phyloP scores from a whole-genome alignment of 106 monocot genomes.

The Dendrobium nobile region DNA sequence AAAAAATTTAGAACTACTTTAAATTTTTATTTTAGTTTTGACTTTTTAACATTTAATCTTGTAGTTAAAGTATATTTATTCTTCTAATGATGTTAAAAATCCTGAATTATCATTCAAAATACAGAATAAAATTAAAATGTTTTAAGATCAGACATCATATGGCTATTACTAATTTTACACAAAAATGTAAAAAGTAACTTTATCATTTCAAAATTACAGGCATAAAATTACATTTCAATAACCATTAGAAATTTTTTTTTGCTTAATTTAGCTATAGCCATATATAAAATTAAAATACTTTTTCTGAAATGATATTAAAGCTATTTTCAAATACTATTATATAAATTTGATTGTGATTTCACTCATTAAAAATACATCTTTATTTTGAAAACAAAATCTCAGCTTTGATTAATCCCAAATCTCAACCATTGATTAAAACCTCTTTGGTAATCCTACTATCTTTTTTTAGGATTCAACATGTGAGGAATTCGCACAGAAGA shows the following conservation, averaged over 20 bases:
- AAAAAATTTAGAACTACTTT: not conserved
- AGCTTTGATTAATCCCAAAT: no score
- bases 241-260: not conserved
- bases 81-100: not conserved
- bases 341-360: no score
- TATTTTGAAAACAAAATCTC: no score
- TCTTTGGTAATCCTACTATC: no score
- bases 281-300: not conserved
- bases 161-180: not conserved
- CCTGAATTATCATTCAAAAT: not conserved
- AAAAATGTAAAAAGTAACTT: not conserved
- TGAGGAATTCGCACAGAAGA: no score
- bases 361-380: no score
- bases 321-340: no score
- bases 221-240: not conserved
- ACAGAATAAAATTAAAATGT: not conserved
- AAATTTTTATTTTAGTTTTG: not conserved
- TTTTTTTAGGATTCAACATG: no score
- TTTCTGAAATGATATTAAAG: not conserved
- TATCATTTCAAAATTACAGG: not conserved
- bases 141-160: not conserved
- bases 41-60: not conserved
- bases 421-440: no score
- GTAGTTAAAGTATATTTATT: not conserved
- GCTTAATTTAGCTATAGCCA: not conserved